Base-by-base conservation (phyloP, 768 basidiomycete species). In the Lactarius hatsudake region DNA sequence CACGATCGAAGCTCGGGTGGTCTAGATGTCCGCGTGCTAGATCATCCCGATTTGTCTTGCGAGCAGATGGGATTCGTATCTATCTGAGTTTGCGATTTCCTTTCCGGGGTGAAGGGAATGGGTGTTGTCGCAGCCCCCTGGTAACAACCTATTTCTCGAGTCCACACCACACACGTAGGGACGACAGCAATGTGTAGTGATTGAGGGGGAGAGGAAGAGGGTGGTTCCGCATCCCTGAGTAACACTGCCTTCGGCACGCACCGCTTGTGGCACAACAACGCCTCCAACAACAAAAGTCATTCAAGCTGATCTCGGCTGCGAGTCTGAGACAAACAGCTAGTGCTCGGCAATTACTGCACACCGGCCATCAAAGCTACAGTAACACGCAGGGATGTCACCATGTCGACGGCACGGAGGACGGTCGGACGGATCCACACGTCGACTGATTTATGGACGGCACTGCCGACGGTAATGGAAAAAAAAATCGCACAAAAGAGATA, bases 1-100 rank as follows among this genome's bases (percentile, higher is more conserved):
- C 59, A 54, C 42, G 66, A 67, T 38, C 23, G 42, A 62, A 57
- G 42, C 20, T 23, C n/a, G 38, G 40, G 28, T 62, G 56, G 55
- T 30, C 54, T n/a, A 18, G 45, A 53, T 53, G 51, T 4, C 51
- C 43, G 23, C 30, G 45, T 34, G 56, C 56, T 30, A 7, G n/a
- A 32, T n/a, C 26, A n/a, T 36, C 28, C 28, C 55, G 51, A 36
- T 62, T 32, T 20, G 23, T 51, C 53, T 15, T 13, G 26, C 2
- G 30, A 43, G 59, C 38, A 18, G 59, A 51, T 61, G 64, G 64
- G 45, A 62, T 66, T 62, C 36, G 55, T 62, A 57, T 61, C 65
- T 65, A 57, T 61, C 60, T 65, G 42, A 45, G 57, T 60, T 57
- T 36, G 20, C 55, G n/a, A 51, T 58, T 62, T 62, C 36, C 28